Evolutionary conservation across 2,329 filamentous ascomycete genomes (phyloP).

Genomic region (Aspergillus hiratsukae): DNA sequence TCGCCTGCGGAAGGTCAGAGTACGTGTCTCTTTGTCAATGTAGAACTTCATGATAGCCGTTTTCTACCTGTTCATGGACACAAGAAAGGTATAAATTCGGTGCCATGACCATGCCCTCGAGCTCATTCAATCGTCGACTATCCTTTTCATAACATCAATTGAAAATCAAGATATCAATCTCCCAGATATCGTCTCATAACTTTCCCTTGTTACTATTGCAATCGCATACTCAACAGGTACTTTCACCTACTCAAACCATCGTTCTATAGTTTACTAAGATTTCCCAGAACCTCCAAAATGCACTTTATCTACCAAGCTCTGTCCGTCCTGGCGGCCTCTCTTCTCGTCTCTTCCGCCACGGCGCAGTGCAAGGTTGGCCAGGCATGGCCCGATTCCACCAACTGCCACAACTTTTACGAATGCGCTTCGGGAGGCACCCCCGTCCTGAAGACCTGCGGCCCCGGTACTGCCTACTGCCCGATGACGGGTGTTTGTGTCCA

Average conservation of each 20-base stretch:
- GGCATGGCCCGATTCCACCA: constrained; percentile 5
- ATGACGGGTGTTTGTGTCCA: constrained; percentile 4
- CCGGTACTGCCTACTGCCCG: constrained; percentile 6
- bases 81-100: background rate
- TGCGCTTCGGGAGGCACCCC: constrained; percentile 5
- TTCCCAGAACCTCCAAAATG: background rate
- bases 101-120: background rate
- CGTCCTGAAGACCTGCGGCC: constrained; percentile 8
- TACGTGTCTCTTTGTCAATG: background rate
- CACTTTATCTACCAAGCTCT: background rate
- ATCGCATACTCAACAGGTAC: background rate
- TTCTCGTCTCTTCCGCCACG: background rate
- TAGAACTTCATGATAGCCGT: background rate
- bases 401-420: constrained; percentile 10
- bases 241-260: background rate
- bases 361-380: background rate
- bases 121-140: background rate
- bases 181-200: background rate
- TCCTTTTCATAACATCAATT: background rate
- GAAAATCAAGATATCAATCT: background rate
- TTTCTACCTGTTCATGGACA: background rate
- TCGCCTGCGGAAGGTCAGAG: background rate
- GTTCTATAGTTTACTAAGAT: background rate
- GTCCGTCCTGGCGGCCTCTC: background rate
- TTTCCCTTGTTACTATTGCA: background rate